Base-by-base conservation (phyloP, 495 filamentous ascomycete genomes). In the Venustampulla echinocandica region DNA sequence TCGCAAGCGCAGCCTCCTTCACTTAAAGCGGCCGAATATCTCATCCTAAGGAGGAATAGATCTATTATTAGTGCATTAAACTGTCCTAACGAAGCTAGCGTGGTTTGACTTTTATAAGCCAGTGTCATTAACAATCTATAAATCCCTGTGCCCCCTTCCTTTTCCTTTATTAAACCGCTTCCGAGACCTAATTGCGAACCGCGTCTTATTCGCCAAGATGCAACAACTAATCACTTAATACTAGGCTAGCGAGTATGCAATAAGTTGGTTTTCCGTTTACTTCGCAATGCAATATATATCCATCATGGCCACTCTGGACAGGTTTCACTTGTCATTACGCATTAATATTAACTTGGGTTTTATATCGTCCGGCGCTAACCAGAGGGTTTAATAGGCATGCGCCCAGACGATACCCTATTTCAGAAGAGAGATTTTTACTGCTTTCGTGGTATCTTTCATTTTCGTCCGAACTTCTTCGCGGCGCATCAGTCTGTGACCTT, bases 51-150 rank as follows among this genome's bases (percentile, higher is more conserved):
- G 17, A 10, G 37, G 37, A n/a, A 40, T 40, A 23, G 37, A 20
- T 15, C 37, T 40, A 40, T 40, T 40, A 20, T 40, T 40, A 40
- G 37, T 19, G 37, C 37, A 40, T 40, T 40, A 22, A 40, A 22
- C 37, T 9, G 34, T 40, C 10, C 22, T 19, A 9, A 15, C 9
- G 33, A n/a, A 15, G 37, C 37, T 40, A 40, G 37, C 37, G 37
- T 22, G 18, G 37, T 40, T 40, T 40, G 37, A 40, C 37, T 40
- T 6, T 40, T 40, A 40, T 40, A 40, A 40, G 17, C 37, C 22
- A 40, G 37, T 40, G 17, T 40, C 20, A 40, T 40, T 40, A 40
- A 40, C 9, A 40, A 6, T 40, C 18, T 40, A 21, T 40, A 40
- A 40, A 40, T 40, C 37, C 37, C 37, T 40, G 37, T 22, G 37